Evolutionary conservation across 352 stramenopile genomes (phyloP).

Genomic region (Pilasporangium apinafurcum): DNA sequence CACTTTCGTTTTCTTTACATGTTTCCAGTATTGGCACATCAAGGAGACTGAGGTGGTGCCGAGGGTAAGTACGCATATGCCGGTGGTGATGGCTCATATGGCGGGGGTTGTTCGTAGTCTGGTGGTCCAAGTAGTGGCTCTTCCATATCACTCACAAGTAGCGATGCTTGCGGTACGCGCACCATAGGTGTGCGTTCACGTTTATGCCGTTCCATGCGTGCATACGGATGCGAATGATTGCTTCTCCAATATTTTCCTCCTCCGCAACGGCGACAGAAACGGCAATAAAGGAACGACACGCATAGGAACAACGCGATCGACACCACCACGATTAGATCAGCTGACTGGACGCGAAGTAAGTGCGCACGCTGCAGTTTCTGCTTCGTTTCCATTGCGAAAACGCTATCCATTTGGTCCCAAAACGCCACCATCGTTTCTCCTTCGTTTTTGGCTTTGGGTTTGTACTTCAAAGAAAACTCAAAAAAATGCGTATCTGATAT

Average conservation of each 20-base stretch:
- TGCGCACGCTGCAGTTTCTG: too few species aligned
- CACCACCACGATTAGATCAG: conserved; percentile 28
- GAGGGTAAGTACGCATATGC: conserved; percentile 59
- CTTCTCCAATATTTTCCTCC: too few species aligned
- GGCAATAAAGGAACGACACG: conserved; percentile 42
- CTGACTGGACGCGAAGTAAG: conserved; percentile 23
- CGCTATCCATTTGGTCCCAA: too few species aligned
- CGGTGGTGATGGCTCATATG: conserved; percentile 26
- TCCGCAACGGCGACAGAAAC: conserved; percentile 38
- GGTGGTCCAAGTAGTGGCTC: conserved; percentile 45
- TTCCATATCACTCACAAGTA: conserved; percentile 58
- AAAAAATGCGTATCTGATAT: too few species aligned
- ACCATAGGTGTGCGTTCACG: conserved; percentile 8
- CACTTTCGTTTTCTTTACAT: neutral
- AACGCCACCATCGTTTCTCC: too few species aligned
- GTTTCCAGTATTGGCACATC: neutral
- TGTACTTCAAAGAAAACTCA: too few species aligned
- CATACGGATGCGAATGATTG: conserved; percentile 1
- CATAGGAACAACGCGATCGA: conserved; percentile 38
- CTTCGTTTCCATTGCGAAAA: too few species aligned
- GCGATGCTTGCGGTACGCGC: conserved; percentile 11
- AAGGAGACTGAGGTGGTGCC: conserved; percentile 26
- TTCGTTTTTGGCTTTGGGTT: too few species aligned
- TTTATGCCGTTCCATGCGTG: neutral
- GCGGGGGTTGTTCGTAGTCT: conserved; percentile 28